Evolutionary conservation across 495 filamentous ascomycete species (phyloP).

Genomic region (Xylona heveae): DNA sequence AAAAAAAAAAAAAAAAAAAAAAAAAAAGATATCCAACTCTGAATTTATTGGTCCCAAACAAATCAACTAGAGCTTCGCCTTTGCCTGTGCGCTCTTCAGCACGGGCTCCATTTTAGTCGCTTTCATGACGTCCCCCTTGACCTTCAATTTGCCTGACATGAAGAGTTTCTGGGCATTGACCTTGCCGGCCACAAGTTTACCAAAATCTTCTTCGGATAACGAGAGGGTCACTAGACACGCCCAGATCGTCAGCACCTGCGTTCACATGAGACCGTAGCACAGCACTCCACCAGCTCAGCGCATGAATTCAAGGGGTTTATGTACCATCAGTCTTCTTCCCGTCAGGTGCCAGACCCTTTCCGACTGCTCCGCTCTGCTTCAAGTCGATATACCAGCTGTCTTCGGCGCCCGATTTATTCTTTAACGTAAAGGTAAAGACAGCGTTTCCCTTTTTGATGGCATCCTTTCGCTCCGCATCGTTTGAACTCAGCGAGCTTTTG

Average conservation of each 20-base stretch:
- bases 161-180: slow-evolving; percentile 88
- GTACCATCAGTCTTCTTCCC: slow-evolving; percentile 66
- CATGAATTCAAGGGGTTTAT: slow-evolving; percentile 9
- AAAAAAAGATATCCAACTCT: too few species aligned
- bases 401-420: slow-evolving; percentile 60
- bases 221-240: slow-evolving; percentile 46
- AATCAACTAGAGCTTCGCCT: slow-evolving; percentile 77
- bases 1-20: too few species aligned
- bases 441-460: slow-evolving; percentile 74
- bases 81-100: slow-evolving; percentile 70
- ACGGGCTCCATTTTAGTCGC: slow-evolving; percentile 92
- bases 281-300: background rate
- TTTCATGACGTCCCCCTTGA: slow-evolving; percentile 98
- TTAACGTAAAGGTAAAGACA: slow-evolving; percentile 78
- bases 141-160: slow-evolving; percentile 93
- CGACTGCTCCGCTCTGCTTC: slow-evolving; percentile 70
- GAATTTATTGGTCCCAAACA: too few species aligned
- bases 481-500: slow-evolving; percentile 44
- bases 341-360: slow-evolving; percentile 41
- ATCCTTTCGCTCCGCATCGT: slow-evolving; percentile 57
- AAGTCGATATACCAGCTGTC: slow-evolving; percentile 89
- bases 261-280: background rate
- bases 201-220: slow-evolving; percentile 75
- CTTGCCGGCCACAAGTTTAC: slow-evolving; percentile 61
- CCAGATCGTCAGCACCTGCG: background rate